phyloP scores from a whole-genome alignment of 805 yeast genomes.

The baker's yeast (Saccharomyces cerevisiae) region DNA sequence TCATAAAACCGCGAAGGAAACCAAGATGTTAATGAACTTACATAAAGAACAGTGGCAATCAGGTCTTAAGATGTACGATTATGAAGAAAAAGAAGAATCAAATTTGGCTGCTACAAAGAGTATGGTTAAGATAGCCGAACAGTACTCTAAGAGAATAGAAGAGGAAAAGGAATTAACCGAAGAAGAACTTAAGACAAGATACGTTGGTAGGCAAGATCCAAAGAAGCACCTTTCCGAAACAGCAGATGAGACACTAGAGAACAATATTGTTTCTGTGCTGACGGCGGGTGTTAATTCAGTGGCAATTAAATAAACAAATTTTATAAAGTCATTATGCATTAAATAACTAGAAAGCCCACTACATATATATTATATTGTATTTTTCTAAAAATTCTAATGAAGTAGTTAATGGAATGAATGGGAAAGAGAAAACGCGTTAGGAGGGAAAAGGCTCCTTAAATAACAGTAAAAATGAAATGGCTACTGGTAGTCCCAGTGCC shows the following conservation, averaged over 20 bases:
- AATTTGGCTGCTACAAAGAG: constrained; percentile 65
- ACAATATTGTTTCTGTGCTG: constrained; percentile 77
- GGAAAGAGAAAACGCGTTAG: not conserved
- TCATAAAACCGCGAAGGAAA: constrained; percentile 84
- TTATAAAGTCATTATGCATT: not conserved
- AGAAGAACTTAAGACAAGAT: constrained; percentile 87
- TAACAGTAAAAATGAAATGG: not conserved
- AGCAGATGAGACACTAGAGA: constrained; percentile 79
- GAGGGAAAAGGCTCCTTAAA: not conserved
- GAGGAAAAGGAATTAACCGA: constrained; percentile 86
- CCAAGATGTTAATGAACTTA: constrained; percentile 84
- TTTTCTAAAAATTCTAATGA: not conserved
- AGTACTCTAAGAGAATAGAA: constrained; percentile 78
- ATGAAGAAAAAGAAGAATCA: constrained; percentile 64
- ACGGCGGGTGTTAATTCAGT: constrained; percentile 86
- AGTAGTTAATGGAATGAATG: not conserved
- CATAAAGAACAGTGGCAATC: constrained; percentile 96
- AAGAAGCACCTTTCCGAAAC: constrained; percentile 92
- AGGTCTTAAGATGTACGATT: constrained; percentile 74
- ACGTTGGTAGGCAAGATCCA: constrained; percentile 97
- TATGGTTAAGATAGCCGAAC: constrained; percentile 84
- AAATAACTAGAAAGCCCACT: not conserved
- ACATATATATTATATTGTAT: not conserved
- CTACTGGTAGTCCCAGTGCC: not conserved
- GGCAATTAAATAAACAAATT: constrained; percentile 56